These are phyloP conservation scores for Pseudophaeomoniella oleicola DNA, from an alignment of 2,329 filamentous ascomycete genomes.

Conservation along the genomic window DNA sequence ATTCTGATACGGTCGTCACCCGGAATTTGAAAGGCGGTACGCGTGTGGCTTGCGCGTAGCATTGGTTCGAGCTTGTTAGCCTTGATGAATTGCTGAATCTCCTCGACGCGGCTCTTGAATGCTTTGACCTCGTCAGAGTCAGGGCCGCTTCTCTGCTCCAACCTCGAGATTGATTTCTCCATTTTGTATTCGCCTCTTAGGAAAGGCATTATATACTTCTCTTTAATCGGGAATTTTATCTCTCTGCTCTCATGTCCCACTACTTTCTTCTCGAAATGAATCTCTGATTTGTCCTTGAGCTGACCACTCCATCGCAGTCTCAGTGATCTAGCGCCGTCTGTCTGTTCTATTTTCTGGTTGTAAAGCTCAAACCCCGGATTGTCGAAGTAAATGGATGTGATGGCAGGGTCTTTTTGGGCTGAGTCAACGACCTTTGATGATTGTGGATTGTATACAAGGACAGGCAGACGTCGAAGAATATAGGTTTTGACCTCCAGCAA, in stretches of 20 bases:
- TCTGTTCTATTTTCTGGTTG: constrained; percentile 64
- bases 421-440: constrained; percentile 69
- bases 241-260: constrained; percentile 65
- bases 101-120: constrained; percentile 57
- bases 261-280: constrained; percentile 80
- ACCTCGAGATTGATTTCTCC: constrained; percentile 80
- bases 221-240: constrained; percentile 71
- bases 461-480: constrained; percentile 77
- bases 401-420: constrained; percentile 64
- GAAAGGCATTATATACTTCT: constrained; percentile 83
- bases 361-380: constrained; percentile 77
- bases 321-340: constrained; percentile 64
- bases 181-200: constrained; percentile 77
- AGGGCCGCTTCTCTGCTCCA: constrained; percentile 60
- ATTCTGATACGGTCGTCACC: constrained; percentile 81
- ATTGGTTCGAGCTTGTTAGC: constrained; percentile 68
- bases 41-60: constrained; percentile 79
- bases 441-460: constrained; percentile 85
- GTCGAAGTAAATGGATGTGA: constrained; percentile 95
- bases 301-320: constrained; percentile 87
- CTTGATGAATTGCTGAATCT: constrained; percentile 68
- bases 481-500: constrained; percentile 93
- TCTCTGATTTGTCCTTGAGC: constrained; percentile 60
- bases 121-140: constrained; percentile 50
- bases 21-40: constrained; percentile 93